Percentiles rank a stretch among this genome's conserved stretches.
Evolutionary conservation across 164 flowering plant genomes (phyloP).

Genomic region (Cinnamomum micranthum): DNA sequence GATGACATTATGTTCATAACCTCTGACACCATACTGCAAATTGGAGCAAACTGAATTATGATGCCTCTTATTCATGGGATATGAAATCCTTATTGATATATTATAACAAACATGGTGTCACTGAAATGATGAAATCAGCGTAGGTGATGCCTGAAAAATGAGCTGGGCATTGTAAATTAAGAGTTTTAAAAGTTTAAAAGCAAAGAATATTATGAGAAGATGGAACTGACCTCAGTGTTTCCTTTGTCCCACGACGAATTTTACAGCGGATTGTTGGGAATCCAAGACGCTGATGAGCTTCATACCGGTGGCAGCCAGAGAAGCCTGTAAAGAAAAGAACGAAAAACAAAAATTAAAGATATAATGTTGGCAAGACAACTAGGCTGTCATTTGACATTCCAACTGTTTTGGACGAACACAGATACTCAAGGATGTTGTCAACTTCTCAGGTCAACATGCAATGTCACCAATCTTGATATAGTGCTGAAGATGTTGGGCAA

Average conservation of each 20-base stretch:
- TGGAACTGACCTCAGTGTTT: conserved; percentile 60
- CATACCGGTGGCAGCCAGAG: conserved; percentile 88
- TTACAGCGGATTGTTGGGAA: conserved; percentile 88
- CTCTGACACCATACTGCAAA: neutral
- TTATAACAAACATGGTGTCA: neutral
- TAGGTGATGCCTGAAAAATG: conserved; percentile 65
- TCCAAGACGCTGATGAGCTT: conserved; percentile 86
- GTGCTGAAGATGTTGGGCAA: neutral
- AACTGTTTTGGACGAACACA: neutral
- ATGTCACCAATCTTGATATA: neutral
- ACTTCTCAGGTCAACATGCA: neutral
- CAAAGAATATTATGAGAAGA: neutral
- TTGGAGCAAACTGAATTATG: neutral
- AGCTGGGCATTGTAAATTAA: neutral
- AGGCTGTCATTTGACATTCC: neutral
- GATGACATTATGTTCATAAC: neutral
- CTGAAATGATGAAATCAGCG: conserved; percentile 41
- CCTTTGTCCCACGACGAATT: conserved; percentile 80
- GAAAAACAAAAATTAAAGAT: neutral
- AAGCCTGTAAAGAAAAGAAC: conserved; percentile 44
- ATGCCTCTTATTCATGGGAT: neutral
- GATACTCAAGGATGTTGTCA: neutral
- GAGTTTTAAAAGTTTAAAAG: neutral
- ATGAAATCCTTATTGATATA: neutral
- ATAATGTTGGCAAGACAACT: neutral